phyloP scores from a whole-genome alignment of 768 basidiomycete genomes.

The Russula sp. region DNA sequence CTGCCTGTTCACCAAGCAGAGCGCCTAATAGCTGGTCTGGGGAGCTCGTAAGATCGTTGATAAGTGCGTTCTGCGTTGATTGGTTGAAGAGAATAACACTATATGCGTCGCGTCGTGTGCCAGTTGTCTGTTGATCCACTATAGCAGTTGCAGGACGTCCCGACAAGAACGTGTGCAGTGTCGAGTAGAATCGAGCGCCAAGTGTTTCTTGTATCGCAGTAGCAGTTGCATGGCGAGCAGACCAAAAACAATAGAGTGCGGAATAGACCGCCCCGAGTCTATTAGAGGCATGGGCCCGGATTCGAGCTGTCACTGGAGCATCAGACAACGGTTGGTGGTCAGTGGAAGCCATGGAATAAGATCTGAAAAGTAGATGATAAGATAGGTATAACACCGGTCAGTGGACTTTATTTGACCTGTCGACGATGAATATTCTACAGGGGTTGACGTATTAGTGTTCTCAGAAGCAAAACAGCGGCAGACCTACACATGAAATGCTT shows the following conservation, averaged over 20 bases:
- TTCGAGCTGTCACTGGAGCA: conserved; percentile 42
- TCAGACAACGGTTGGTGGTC: conserved; percentile 47
- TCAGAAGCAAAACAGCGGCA: background rate
- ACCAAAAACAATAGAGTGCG: conserved; percentile 55
- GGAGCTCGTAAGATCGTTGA: conserved; percentile 47
- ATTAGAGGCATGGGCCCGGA: conserved; percentile 42
- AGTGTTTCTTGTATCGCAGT: conserved; percentile 29
- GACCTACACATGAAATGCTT: conserved; percentile 59
- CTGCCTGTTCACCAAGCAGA: conserved; percentile 37
- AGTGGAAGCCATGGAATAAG: conserved; percentile 45
- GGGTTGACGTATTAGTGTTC: background rate
- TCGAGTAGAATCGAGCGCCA: conserved; percentile 35
- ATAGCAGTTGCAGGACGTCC: conserved; percentile 43
- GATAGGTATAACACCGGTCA: background rate
- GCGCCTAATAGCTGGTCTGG: conserved; percentile 46
- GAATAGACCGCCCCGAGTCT: conserved; percentile 59
- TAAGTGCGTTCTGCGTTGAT: conserved; percentile 31
- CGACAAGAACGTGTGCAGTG: conserved; percentile 52
- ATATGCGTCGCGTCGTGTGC: conserved; percentile 50
- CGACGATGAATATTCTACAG: conserved; percentile 53
- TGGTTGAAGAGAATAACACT: conserved; percentile 52
- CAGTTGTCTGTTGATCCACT: conserved; percentile 27
- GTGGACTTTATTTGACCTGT: conserved; percentile 37
- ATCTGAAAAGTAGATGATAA: conserved; percentile 37
- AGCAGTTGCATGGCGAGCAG: conserved; percentile 45